phyloP scores from a whole-genome alignment of 768 basidiomycete genomes.

The Hemileccinum rubropunctum region DNA sequence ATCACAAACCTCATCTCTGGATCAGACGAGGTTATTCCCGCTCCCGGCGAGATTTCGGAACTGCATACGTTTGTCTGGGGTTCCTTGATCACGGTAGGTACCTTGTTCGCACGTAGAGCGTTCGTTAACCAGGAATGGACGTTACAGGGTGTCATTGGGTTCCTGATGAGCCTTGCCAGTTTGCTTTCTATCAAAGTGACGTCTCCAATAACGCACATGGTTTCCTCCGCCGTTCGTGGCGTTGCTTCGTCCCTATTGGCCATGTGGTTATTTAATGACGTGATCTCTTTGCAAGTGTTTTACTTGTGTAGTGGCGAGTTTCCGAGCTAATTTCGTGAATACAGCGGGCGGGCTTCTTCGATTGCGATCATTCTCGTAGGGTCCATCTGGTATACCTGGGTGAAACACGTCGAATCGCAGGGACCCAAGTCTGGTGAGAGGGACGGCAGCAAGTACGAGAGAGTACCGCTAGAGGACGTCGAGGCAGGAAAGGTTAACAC shows the following conservation, averaged over 20 bases:
- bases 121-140: conserved; percentile 1
- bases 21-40: conserved; percentile 34
- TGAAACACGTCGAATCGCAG: conserved; percentile 72
- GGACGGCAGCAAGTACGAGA: conserved; percentile 47
- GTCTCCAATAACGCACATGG: conserved; percentile 96
- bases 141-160: conserved; percentile 76
- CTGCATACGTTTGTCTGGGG: conserved; percentile 74
- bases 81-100: conserved; percentile 70
- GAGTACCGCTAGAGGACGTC: conserved; percentile 60
- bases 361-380: conserved; percentile 80
- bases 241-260: conserved; percentile 88
- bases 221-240: conserved; percentile 92
- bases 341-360: conserved; percentile 76
- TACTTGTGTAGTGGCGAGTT: not conserved
- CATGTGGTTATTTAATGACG: conserved; percentile 75
- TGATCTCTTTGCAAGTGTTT: conserved; percentile 68
- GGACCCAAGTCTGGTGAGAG: conserved; percentile 30
- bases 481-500: conserved; percentile 44
- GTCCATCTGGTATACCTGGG: conserved; percentile 86
- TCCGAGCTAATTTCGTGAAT: conserved; percentile 1
- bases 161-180: conserved; percentile 92
- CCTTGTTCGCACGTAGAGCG: not conserved
- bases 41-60: conserved; percentile 43
- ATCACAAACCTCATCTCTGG: conserved; percentile 60
- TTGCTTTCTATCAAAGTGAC: conserved; percentile 95